These are phyloP conservation scores for Blumeriella jaapii DNA, from an alignment of 2,329 filamentous ascomycete species.

Conservation along the genomic window DNA sequence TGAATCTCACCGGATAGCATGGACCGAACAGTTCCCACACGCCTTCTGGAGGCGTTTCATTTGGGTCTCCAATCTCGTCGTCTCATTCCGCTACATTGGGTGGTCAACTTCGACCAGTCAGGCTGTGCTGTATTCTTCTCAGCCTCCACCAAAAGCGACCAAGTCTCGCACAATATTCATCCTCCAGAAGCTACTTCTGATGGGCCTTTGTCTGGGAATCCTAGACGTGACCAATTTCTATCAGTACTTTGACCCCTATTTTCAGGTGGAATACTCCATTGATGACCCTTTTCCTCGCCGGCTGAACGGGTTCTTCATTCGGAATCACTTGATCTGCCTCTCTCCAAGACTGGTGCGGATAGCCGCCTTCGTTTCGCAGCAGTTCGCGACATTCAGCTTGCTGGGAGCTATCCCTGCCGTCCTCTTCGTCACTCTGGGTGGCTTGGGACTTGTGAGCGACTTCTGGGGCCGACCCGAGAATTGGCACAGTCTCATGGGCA, in stretches of 20 bases:
- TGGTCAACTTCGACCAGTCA: constrained; percentile 3
- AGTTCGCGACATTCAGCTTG: constrained; percentile 6
- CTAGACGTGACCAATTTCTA: constrained; percentile 8
- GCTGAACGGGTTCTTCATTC: constrained; percentile 2
- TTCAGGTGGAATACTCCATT: constrained; percentile 9
- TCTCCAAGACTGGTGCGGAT: constrained; percentile 7
- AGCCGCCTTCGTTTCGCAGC: constrained; percentile 3
- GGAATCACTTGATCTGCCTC: constrained; percentile 3
- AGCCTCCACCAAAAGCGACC: background rate
- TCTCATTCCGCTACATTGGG: constrained; percentile 7
- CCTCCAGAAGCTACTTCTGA: background rate
- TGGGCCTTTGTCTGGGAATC: constrained; percentile 3
- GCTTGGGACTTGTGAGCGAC: constrained; percentile 3
- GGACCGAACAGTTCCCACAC: constrained; percentile 6
- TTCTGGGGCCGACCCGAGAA: constrained; percentile 7
- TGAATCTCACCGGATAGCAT: constrained; percentile 1
- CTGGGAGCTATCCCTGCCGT: constrained; percentile 3
- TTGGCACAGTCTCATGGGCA: constrained; percentile 8
- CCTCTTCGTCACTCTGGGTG: constrained; percentile 7
- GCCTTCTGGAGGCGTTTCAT: constrained; percentile 1
- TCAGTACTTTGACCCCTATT: constrained; percentile 10
- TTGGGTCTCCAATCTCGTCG: constrained; percentile 8
- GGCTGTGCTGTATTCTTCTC: background rate
- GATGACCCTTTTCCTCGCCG: constrained; percentile 6
- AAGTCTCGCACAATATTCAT: constrained; percentile 3